Evolutionary conservation across 2,329 filamentous ascomycete genomes (phyloP), one percentile per base, ranked within the genome.

Genomic region (Clarireedia homoeocarpa): DNA sequence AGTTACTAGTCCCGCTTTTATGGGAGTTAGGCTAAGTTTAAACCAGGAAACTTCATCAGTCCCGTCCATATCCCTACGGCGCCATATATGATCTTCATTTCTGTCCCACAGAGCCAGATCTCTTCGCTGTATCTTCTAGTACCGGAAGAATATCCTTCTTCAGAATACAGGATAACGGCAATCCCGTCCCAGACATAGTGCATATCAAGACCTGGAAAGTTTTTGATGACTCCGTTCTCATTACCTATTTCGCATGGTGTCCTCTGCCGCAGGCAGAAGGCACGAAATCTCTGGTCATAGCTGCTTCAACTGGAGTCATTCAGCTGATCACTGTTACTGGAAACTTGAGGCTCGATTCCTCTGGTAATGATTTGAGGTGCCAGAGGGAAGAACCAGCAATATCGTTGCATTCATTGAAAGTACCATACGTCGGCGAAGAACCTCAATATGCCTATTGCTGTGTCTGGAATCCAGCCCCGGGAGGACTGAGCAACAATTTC

Each of bases 11-110:
- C 14, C 26, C 24, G 27, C 24, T 36, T 55, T 10, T 30, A 26
- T 15, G 23, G 9, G 4, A 36, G 4, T 7, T 5, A 38, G 15
- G 36, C 51, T 57, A 48, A 59, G 62, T 57, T 61, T 56, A 62
- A 4, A 15, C 26, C 54, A 86, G 83, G 62, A 70, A 70, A 2
- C 73, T 78, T 55, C 65, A 85, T 4, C 81, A 89, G 66, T 85
- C 79, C 1, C 61, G 85, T 4, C 66, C 74, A 5, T 83, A 88
- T 23, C 79, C 83, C 4, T 89, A 84, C 6, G 55, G 55, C 52
- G 91, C 89, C 5, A 79, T 96, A 27, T 79, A 96, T 53, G 91
- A 96, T 68, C 75, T 96, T 30, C 89, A 91, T 63, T 97, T 96
- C 70, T 82, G 85, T 58, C 82, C 80, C 1, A 67, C 72, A 51